These are phyloP conservation scores for Penicillium arizonense DNA, from an alignment of 495 filamentous ascomycete species.

Conservation along the genomic window DNA sequence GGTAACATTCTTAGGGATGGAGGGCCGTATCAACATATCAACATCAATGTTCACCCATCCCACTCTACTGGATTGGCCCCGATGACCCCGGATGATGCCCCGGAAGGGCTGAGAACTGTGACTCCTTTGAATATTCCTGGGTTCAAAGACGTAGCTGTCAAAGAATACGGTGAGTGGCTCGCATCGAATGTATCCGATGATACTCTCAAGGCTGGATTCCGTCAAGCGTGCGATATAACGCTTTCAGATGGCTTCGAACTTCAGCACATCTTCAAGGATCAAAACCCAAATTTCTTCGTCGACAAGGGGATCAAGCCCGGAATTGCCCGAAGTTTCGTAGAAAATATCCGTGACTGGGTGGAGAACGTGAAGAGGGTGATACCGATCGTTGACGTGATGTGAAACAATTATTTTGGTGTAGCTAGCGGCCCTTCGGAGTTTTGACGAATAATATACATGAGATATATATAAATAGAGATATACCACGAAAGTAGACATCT, in stretches of 20 bases:
- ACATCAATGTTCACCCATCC: constrained; percentile 20
- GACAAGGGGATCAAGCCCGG: constrained; percentile 14
- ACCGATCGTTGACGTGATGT: too few relatives aligned
- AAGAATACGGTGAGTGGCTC: constrained; percentile 26
- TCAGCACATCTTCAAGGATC: constrained; percentile 23
- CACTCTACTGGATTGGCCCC: neutral
- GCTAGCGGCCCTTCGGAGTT: too few relatives aligned
- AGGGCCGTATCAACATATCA: constrained; percentile 18
- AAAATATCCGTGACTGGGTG: constrained; percentile 23
- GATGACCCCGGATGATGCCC: neutral
- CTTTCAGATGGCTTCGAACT: constrained; percentile 21
- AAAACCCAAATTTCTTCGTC: constrained; percentile 23
- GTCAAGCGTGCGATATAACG: constrained; percentile 19
- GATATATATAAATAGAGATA: too few relatives aligned
- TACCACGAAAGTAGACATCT: too few relatives aligned
- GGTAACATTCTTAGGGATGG: constrained; percentile 2
- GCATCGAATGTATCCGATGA: constrained; percentile 19
- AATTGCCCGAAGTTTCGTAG: constrained; percentile 20
- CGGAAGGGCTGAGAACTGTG: constrained; percentile 2
- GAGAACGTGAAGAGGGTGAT: constrained; percentile 8
- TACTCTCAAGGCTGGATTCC: constrained; percentile 21
- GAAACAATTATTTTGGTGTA: too few relatives aligned
- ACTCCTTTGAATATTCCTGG: constrained; percentile 8
- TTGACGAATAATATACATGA: too few relatives aligned
- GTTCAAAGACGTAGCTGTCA: constrained; percentile 17